phyloP scores from a whole-genome alignment of 2,329 filamentous ascomycete species.

The Hymenotorrendiella dingleyae region DNA sequence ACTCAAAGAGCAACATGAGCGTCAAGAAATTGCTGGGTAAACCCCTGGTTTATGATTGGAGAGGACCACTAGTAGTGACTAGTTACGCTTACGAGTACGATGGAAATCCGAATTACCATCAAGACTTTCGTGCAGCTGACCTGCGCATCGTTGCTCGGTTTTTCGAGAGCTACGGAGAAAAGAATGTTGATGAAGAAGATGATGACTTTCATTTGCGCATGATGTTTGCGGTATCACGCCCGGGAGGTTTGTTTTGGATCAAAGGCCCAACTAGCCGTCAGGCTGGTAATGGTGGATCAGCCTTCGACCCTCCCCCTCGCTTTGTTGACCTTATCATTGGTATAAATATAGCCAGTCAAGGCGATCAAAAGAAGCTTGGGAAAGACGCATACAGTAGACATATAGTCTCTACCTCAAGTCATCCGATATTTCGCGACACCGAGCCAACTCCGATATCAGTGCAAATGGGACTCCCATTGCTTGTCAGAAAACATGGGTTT shows the following conservation, averaged over 20 bases:
- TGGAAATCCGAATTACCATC: not conserved
- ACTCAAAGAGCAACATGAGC: not conserved
- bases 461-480: constrained; percentile 1
- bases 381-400: not conserved
- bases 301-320: not conserved
- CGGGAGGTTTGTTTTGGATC: no score
- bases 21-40: not conserved
- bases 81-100: not conserved
- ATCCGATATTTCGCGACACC: not conserved
- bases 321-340: not conserved
- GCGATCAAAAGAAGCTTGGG: not conserved
- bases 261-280: not conserved
- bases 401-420: not conserved
- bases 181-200: not conserved
- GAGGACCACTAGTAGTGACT: not conserved
- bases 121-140: not conserved
- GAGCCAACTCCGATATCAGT: constrained; percentile 4
- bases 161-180: not conserved
- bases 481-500: constrained; percentile 1
- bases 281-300: not conserved
- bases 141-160: not conserved
- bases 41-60: not conserved
- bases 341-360: not conserved
- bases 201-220: not conserved
- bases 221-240: no score